Base-by-base conservation (phyloP, 2,329 filamentous ascomycete genomes). In the Lecanoromycetidae sp. region DNA sequence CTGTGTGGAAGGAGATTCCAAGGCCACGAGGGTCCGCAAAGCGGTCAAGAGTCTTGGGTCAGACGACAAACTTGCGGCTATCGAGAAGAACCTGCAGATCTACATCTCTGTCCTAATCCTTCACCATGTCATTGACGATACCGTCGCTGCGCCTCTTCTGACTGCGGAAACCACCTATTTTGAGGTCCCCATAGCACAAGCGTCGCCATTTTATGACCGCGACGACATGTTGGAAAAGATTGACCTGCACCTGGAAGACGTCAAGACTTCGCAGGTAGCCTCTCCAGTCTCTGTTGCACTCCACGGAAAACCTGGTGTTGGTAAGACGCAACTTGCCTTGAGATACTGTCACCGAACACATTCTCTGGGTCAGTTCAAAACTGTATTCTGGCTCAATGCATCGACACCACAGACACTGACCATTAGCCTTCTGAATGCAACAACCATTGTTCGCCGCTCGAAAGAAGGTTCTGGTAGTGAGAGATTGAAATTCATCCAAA, bases 301-400 rank as follows among this genome's bases (percentile, higher is more conserved):
- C 12, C 15, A 13, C n/a, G 40, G 40, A n/a, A 44, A 23, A 15
- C 5, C n/a, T 13, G 40, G 40, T 17, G 25, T 15, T 15, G 40
- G 40, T n/a, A 44, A 44, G 17, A 32, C 40, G 26, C 40, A 44
- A 20, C 40, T 44, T 32, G 40, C 40, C 42, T 5, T 29, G 25
- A 15, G 48, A 25, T 32, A 42, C 36, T 36, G 44, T 32, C 17
- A 36, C 35, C 27, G 36, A 38, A 13, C 25, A 36, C 12, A 58
- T 58, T 37, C 59, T 57, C 17, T 17, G 15, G 17, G 27, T 20
- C 40, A 51, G 54, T 5, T 55, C 44, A n/a, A 46, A 38, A n/a
- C 22, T 13, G 20, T 44, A 25, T 44, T 44, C 40, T 44, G 40
- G 40, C 15, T 23, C 29, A 29, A 34, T 35, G 40, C 40, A 17